These are phyloP conservation scores for Passalora sequoiae DNA, from an alignment of 2,329 filamentous ascomycete species.

Conservation along the genomic window DNA sequence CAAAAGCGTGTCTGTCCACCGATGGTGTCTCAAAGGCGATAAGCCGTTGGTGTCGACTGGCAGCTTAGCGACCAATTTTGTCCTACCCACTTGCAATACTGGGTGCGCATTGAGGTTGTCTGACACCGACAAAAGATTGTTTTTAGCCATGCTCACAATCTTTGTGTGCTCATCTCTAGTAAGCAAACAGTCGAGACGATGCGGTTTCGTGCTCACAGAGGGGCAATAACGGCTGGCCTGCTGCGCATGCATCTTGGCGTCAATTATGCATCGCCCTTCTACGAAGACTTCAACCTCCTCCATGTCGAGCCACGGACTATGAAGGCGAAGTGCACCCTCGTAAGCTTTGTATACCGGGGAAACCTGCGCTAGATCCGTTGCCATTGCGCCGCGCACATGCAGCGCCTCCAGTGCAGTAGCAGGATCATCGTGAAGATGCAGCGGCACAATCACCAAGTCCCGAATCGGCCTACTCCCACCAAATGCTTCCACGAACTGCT, in stretches of 20 bases:
- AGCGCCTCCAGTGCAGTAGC: constrained; percentile 1
- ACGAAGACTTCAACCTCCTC: constrained; percentile 15
- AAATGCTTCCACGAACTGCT: constrained; percentile 8
- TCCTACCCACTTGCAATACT: constrained; percentile 6
- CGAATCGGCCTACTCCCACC: constrained; percentile 10
- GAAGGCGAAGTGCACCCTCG: constrained; percentile 10
- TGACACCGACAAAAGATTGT: constrained; percentile 7
- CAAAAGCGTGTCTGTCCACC: constrained; percentile 16
- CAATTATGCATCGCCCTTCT: constrained; percentile 13
- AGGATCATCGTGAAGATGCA: constrained; percentile 9
- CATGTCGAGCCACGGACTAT: constrained; percentile 10
- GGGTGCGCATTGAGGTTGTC: constrained; percentile 10
- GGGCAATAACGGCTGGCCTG: constrained; percentile 13
- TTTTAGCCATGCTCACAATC: constrained; percentile 2
- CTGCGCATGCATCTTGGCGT: constrained; percentile 12
- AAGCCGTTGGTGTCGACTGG: not conserved
- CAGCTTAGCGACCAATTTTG: constrained; percentile 1
- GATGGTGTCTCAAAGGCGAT: constrained; percentile 5
- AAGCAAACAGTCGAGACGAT: constrained; percentile 14
- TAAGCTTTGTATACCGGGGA: constrained; percentile 13
- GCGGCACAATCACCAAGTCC: constrained; percentile 8
- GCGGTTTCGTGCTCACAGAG: constrained; percentile 12
- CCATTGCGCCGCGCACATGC: constrained; percentile 5
- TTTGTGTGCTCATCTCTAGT: constrained; percentile 11
- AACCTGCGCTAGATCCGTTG: constrained; percentile 2